Evolutionary conservation across 768 basidiomycete genomes (phyloP).

Genomic region (Lactarius indigo): DNA sequence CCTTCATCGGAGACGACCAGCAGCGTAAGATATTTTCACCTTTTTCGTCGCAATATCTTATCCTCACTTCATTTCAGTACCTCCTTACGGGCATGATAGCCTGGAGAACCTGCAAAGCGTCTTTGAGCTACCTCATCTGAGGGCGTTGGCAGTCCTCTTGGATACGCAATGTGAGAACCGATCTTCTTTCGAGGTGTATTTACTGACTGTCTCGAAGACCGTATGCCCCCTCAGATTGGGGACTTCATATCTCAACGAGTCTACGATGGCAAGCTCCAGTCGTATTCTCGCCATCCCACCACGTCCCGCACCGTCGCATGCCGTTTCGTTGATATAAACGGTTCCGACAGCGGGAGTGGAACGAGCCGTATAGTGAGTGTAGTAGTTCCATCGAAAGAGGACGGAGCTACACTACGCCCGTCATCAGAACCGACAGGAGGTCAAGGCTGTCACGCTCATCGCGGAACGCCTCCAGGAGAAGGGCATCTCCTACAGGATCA

Average conservation of each 20-base stretch:
- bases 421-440: constrained; percentile 58
- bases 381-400: not conserved
- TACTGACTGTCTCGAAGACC: constrained; percentile 44
- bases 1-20: constrained; percentile 42
- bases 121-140: constrained; percentile 70
- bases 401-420: not conserved
- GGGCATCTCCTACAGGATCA: constrained; percentile 53
- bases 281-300: constrained; percentile 48
- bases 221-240: constrained; percentile 82
- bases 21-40: constrained; percentile 34
- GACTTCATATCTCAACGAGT: constrained; percentile 63
- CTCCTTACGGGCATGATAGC: constrained; percentile 75
- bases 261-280: constrained; percentile 60
- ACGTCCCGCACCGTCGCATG: constrained; percentile 46
- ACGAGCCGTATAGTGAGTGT: constrained; percentile 11
- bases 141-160: constrained; percentile 48
- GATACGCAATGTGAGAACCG: constrained; percentile 68
- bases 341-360: constrained; percentile 33
- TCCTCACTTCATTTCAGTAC: constrained; percentile 46
- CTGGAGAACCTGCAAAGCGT: constrained; percentile 63
- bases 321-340: constrained; percentile 58
- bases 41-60: not conserved
- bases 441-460: constrained; percentile 51
- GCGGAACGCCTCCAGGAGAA: constrained; percentile 53
- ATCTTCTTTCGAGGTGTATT: constrained; percentile 8